Base-by-base conservation (phyloP, 2,329 filamentous ascomycete species). In the Acephala macrosclerotiorum region DNA sequence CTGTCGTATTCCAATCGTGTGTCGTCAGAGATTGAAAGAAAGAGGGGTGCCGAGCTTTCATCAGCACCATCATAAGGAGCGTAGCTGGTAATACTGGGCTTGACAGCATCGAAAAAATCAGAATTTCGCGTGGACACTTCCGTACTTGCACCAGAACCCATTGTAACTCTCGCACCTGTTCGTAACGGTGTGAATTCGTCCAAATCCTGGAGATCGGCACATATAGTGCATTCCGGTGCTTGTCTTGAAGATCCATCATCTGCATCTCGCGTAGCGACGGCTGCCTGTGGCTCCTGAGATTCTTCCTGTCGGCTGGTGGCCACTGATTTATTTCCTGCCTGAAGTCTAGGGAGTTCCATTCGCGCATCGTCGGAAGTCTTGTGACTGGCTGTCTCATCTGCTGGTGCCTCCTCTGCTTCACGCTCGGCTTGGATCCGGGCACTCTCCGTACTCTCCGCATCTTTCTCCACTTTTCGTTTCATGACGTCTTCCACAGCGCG, bases 11-110 rank as follows among this genome's bases (percentile, higher is more conserved):
- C 49, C 9, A 53, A 6, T 53, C 25, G 49, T 26, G 49, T 53
- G 14, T 53, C 49, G 14, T 53, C 25, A 6, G 45, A 49, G 7
- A 8, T 22, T 8, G 45, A 49, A 22, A 49, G 45, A 7, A 49
- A 22, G n/a, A 25, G 45, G 8, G 45, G 45, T 12, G 45, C 11
- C n/a, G 20, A 22, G 20, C 7, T 3, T 49, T 53, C 49, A 53
- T 26, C 20, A 33, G 9, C 58, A 29, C 66, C 66, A 58, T 66
- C 66, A 42, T 64, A 62, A 11, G 64, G 53, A 55, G 61, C n/a
- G 22, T 66, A 60, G 58, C 26, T 42, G 12, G 42, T 60, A 6
- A 60, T 26, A 25, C 18, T 40, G n/a, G 40, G 58, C 29, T 55
- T 58, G 8, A 57, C 33, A 25, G 55, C 55, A 38, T 57, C 35